Evolutionary conservation across 2,329 filamentous ascomycete species (phyloP).

Genomic region (Pseudogymnoascus verrucosus): DNA sequence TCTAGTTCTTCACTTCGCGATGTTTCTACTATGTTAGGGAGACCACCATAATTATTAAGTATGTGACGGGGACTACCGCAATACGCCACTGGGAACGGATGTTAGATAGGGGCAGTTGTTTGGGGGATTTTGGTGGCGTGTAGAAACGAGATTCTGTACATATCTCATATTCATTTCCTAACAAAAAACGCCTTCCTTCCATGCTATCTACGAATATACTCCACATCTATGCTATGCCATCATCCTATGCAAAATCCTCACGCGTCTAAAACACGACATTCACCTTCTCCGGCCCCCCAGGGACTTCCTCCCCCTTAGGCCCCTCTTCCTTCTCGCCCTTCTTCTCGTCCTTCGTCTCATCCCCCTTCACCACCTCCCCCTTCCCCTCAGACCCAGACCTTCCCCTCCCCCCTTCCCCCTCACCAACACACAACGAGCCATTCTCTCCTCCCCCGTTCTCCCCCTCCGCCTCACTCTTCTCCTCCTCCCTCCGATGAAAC

Average conservation of each 20-base stretch:
- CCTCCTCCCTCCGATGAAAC: slow-evolving; percentile 27
- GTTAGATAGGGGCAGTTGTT: too few species aligned
- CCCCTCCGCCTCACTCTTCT: slow-evolving; percentile 7
- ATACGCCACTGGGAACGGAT: too few species aligned
- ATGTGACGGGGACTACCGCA: too few species aligned
- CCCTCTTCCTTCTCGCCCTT: neutral
- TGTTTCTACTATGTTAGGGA: too few species aligned
- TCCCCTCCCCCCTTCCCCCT: neutral
- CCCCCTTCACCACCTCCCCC: neutral
- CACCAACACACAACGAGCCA: neutral
- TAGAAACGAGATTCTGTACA: too few species aligned
- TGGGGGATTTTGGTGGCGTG: too few species aligned
- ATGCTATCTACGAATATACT: neutral
- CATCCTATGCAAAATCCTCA: neutral
- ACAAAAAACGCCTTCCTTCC: neutral
- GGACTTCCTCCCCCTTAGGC: neutral
- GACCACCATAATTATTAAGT: too few species aligned
- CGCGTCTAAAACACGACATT: neutral
- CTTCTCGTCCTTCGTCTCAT: neutral
- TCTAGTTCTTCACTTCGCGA: too few species aligned
- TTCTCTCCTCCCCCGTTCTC: neutral
- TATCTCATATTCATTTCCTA: neutral
- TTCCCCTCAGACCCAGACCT: neutral
- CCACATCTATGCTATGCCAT: neutral
- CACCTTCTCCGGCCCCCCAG: neutral